phyloP scores from a whole-genome alignment of 768 basidiomycete genomes.

The Boletus eberwhitei region DNA sequence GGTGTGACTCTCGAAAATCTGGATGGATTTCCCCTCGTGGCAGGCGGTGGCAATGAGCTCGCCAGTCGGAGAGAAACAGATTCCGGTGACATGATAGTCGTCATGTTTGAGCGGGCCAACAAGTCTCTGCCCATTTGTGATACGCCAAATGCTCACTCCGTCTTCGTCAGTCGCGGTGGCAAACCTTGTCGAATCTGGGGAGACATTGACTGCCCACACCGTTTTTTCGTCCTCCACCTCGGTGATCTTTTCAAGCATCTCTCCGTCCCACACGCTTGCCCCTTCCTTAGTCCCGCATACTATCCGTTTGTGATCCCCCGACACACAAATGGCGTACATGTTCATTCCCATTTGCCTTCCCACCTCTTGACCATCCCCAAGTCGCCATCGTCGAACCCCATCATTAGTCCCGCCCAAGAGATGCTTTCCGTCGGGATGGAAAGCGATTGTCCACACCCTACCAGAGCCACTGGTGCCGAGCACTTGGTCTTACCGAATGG shows the following conservation, averaged over 20 bases:
- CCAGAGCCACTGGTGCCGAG: neutral
- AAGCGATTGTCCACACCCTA: rapidly evolving
- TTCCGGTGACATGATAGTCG: rapidly evolving
- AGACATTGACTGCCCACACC: neutral
- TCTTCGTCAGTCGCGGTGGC: neutral
- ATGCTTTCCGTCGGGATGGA: neutral
- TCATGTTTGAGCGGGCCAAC: neutral
- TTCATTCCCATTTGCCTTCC: neutral
- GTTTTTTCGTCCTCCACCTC: rapidly evolving
- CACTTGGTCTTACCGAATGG: neutral
- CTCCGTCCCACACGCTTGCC: neutral
- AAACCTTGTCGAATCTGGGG: neutral
- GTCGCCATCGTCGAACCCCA: neutral
- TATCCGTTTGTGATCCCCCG: neutral
- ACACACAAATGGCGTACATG: neutral
- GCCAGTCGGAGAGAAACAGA: neutral
- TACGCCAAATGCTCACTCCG: neutral
- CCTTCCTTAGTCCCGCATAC: neutral
- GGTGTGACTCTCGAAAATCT: neutral
- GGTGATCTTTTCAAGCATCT: neutral
- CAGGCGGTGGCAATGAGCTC: neutral
- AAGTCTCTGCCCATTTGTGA: neutral
- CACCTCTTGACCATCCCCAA: neutral
- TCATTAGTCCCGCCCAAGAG: neutral
- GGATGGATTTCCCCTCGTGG: rapidly evolving